Percentiles rank a stretch among this genome's conserved stretches.
These are phyloP conservation scores for Cryphonectria radicalis DNA, from an alignment of 2,329 filamentous ascomycete genomes.

Conservation along the genomic window DNA sequence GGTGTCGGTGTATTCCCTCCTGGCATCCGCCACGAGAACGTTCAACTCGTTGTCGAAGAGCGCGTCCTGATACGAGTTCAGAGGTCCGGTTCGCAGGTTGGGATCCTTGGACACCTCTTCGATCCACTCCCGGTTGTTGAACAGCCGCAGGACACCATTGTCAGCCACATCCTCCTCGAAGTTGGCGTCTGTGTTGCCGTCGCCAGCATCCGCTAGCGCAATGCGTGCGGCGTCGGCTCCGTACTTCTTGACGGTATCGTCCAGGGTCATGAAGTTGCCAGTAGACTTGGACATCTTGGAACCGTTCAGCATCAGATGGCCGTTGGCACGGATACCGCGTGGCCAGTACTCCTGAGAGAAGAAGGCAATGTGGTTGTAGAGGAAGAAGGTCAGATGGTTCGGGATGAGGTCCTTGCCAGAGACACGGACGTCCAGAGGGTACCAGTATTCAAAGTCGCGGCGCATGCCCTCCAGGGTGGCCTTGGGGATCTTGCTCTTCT, in stretches of 20 bases:
- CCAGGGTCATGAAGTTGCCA: constrained; percentile 93
- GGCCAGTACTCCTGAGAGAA: constrained; percentile 92
- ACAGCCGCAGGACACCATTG: constrained; percentile 84
- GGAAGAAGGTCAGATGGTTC: constrained; percentile 93
- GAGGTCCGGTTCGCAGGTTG: constrained; percentile 74
- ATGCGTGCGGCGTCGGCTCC: constrained; percentile 75
- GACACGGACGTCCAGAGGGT: constrained; percentile 85
- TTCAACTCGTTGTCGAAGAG: constrained; percentile 96
- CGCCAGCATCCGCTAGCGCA: constrained; percentile 71
- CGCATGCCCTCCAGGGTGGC: constrained; percentile 79
- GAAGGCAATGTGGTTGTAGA: constrained; percentile 90
- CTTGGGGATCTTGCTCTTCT: constrained; percentile 71
- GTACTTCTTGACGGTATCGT: constrained; percentile 86
- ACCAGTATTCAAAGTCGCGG: constrained; percentile 95
- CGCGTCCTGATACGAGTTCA: constrained; percentile 80
- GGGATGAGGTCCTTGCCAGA: constrained; percentile 93
- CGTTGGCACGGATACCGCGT: constrained; percentile 81
- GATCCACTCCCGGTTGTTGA: constrained; percentile 82
- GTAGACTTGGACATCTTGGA: constrained; percentile 99
- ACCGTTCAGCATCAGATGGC: constrained; percentile 91
- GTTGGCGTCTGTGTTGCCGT: constrained; percentile 94
- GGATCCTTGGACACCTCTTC: constrained; percentile 78
- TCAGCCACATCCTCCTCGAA: constrained; percentile 96
- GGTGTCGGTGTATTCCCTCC: constrained; percentile 76
- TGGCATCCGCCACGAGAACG: constrained; percentile 75